Base-by-base conservation (phyloP, 139 green algal genomes). In the Dunaliella sp. region DNA sequence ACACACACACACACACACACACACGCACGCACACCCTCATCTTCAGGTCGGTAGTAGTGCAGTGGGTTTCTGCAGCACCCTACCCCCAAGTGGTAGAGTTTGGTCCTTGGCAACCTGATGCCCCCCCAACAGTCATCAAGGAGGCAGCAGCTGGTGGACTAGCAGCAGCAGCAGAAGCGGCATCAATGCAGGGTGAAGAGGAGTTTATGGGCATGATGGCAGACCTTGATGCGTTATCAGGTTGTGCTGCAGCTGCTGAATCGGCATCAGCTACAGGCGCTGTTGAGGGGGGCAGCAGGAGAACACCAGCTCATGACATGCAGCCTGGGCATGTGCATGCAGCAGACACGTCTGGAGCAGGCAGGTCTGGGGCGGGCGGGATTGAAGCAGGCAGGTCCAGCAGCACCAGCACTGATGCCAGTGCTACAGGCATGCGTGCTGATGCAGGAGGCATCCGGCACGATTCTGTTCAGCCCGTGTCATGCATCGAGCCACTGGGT, bases 1-100 rank as follows among this genome's bases (percentile, higher is more conserved):
- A 12, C 22, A 12, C 12, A 33, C 16, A 21, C 58, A 24, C 58
- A 21, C 22, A 21, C 58, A 74, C 58, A 21, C 58, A 12, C 12
- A 78, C 73, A 7, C 28, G 28, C 73, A 78, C 73, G 28, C 22
- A 16, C 22, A 3, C 73, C n/a, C n/a, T 21, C 73, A 33, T 28
- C 16, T 28, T 12, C 78, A 83, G 78, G 35, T 83, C 78, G 1
- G 78, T 83, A 21, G 78, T 83, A 35, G 78, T 36, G 78, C 78
- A 83, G 78, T 83, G 78, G 78, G 78, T 83, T 35, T 83, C 78
- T 35, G 78, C 31, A 2, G 26, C 35, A 1, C 24, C 21, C 34
- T n/a, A 32, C 2, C 36, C 78, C 2, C 78, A 83, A 35, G 36
- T 72, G 78, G 78, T 37, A 22, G 73, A 78, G 73, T 78, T 32